Percentiles rank a stretch among this genome's conserved stretches.
phyloP scores from a whole-genome alignment of 2,329 filamentous ascomycete species.

The Orbilia quercus region DNA sequence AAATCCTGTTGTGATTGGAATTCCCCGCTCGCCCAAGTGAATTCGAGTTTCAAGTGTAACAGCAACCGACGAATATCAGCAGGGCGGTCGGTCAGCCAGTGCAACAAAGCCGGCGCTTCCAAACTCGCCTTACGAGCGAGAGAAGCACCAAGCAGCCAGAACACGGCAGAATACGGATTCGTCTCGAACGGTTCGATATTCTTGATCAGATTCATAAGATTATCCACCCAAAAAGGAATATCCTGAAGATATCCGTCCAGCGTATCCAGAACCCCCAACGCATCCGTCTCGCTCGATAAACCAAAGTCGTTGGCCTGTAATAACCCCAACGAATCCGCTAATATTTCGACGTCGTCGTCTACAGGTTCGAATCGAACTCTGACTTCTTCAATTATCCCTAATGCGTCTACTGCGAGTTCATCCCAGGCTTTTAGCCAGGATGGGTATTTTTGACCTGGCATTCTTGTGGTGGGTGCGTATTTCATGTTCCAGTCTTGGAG shows the following conservation, averaged over 20 bases:
- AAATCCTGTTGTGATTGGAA: not conserved
- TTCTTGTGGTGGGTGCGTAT: not conserved
- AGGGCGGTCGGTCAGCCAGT: slow-evolving; percentile 22
- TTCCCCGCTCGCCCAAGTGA: slow-evolving; percentile 13
- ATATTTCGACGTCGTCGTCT: slow-evolving; percentile 8
- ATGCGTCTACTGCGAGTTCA: slow-evolving; percentile 5
- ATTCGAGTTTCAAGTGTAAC: slow-evolving; percentile 6
- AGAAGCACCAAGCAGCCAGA: slow-evolving; percentile 26
- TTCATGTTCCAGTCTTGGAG: slow-evolving; percentile 11
- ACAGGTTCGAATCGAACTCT: slow-evolving; percentile 18
- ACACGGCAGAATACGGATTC: slow-evolving; percentile 8
- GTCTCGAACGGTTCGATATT: not conserved
- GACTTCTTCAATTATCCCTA: slow-evolving; percentile 25
- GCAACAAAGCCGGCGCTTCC: not conserved
- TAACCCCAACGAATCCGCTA: not conserved
- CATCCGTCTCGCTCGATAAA: not conserved
- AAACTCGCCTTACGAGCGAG: not conserved
- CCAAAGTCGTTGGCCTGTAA: not conserved
- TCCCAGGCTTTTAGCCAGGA: slow-evolving; percentile 9
- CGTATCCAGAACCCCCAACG: slow-evolving; percentile 2
- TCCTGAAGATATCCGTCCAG: slow-evolving; percentile 15
- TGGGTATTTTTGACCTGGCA: not conserved
- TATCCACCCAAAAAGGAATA: slow-evolving; percentile 20
- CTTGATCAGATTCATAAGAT: slow-evolving; percentile 3
- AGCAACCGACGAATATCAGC: slow-evolving; percentile 5